Conservation (phyloP, 1,284 basidiomycete species). For the Rhodotorula sp. region DNA sequence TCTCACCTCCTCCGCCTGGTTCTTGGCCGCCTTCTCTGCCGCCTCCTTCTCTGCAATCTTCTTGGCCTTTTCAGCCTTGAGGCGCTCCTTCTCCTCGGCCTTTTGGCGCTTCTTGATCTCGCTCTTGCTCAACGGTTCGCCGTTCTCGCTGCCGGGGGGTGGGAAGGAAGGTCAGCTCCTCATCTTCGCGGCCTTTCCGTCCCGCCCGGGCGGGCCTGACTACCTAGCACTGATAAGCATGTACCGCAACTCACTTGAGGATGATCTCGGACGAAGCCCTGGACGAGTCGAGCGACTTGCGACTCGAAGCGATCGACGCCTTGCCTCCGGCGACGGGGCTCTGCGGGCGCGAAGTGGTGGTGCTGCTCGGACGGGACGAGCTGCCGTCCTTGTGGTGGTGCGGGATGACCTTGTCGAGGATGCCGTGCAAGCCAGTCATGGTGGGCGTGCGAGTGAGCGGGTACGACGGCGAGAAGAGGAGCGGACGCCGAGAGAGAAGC, state of each 20-base stretch:
- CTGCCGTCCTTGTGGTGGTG: constrained; percentile 6
- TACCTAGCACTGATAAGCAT: neutral
- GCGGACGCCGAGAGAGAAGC: neutral
- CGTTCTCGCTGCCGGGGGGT: constrained; percentile 22
- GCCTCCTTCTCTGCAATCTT: constrained; percentile 76
- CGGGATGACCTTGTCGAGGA: constrained; percentile 19
- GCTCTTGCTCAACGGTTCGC: constrained; percentile 63
- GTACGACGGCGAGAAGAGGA: neutral
- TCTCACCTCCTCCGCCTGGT: constrained; percentile 69
- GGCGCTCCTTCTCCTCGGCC: constrained; percentile 73
- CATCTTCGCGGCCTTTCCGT: too few relatives aligned
- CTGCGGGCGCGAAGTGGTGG: constrained; percentile 2
- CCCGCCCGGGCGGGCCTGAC: too few relatives aligned
- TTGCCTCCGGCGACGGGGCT: neutral
- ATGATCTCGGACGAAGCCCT: constrained; percentile 9
- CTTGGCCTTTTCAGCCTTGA: constrained; percentile 73
- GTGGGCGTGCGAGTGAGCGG: neutral
- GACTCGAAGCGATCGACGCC: neutral
- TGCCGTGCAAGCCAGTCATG: constrained; percentile 22
- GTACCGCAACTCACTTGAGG: constrained; percentile 16
- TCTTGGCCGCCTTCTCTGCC: constrained; percentile 70
- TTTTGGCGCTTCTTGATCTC: constrained; percentile 92
- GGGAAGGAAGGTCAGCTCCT: neutral
- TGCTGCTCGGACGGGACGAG: constrained; percentile 15
- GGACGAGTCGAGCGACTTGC: constrained; percentile 16